Percentiles rank a stretch among this genome's conserved stretches.
phyloP scores from a whole-genome alignment of 352 stramenopile species.

The Globisporangium recalcitrans region DNA sequence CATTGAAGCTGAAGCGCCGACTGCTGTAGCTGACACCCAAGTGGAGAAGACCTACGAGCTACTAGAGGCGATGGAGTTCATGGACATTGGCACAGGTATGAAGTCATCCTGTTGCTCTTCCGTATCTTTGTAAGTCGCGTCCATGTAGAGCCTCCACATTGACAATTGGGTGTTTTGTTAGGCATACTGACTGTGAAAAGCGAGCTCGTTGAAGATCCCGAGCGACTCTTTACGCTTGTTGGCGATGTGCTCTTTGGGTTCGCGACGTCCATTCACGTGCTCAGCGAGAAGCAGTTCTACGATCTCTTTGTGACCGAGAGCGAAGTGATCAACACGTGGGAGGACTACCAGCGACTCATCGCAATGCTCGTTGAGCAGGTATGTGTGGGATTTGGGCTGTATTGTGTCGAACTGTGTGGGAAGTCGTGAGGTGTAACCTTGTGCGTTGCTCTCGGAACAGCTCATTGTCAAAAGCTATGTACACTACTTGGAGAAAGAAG shows the following conservation, averaged over 20 bases:
- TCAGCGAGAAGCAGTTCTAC: conserved; percentile 59
- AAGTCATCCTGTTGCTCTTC: not conserved
- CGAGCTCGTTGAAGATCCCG: conserved; percentile 65
- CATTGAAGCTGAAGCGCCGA: too few species aligned
- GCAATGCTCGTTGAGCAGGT: conserved; percentile 82
- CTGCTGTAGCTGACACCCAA: conserved; percentile 12
- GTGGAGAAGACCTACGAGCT: conserved; percentile 76
- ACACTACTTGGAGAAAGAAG: conserved; percentile 55
- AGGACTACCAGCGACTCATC: conserved; percentile 78
- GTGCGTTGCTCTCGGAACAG: conserved; percentile 18
- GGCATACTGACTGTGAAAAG: conserved; percentile 83
- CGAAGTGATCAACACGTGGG: conserved; percentile 75
- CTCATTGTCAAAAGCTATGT: conserved; percentile 79
- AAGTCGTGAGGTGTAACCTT: not conserved
- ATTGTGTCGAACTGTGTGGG: not conserved
- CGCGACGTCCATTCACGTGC: conserved; percentile 50
- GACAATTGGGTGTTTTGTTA: conserved; percentile 11
- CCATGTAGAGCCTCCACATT: not conserved
- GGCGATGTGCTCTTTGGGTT: conserved; percentile 62
- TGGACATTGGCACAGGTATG: conserved; percentile 77
- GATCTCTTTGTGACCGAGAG: conserved; percentile 74
- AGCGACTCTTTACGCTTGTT: conserved; percentile 61
- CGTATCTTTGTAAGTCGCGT: too few species aligned
- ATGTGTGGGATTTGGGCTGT: not conserved
- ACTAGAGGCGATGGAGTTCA: conserved; percentile 86